Base-by-base conservation (phyloP, 2,329 filamentous ascomycete species). In the Aspergillus tubingensis region DNA sequence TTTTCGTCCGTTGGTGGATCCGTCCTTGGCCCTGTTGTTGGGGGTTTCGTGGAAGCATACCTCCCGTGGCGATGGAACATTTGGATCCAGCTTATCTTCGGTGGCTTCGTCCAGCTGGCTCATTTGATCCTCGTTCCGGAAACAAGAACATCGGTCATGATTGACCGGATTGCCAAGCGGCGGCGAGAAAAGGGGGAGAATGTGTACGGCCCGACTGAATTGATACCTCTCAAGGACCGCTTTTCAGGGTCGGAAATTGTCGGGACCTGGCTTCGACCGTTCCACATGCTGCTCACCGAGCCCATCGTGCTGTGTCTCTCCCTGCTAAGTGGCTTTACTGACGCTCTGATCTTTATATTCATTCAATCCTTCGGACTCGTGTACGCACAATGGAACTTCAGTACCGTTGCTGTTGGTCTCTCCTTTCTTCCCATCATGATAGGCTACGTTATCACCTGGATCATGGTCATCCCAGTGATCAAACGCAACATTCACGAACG, bases 11-110 rank as follows among this genome's bases (percentile, higher is more conserved):
- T 93, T 13, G 89, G 87, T 23, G 90, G 90, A 8, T 91, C 89
- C 0, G 86, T 92, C 5, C 81, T 93, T 1, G 90, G 90, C 0
- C 90, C 90, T 8, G 88, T 93, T 43, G 83, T 92, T 13, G 90
- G 90, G 65, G 90, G 90, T 0, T 92, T 92, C 69, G 85, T 88
- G 19, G 85, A 92, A 73, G 75, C 84, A 36, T 86, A 86, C 65
- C 80, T 90, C 0, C 71, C 78, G 27, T 95, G 91, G 90, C 83
- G 84, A 65, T 92, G 89, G 89, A 86, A 83, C 57, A 92, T 94
- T 73, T 95, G 91, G 91, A 90, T 94, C 61, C 90, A 93, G 75
- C 84, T 94, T 64, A 91, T 93, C 66, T 87, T 94, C 56, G 91
- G 91, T 17, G 88, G 77, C 8, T 82, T 85, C 36, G 85, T 91